Evolutionary conservation across 2,329 filamentous ascomycete genomes (phyloP), one percentile per base, ranked within the genome.

Genomic region (Fusarium dlaminii): DNA sequence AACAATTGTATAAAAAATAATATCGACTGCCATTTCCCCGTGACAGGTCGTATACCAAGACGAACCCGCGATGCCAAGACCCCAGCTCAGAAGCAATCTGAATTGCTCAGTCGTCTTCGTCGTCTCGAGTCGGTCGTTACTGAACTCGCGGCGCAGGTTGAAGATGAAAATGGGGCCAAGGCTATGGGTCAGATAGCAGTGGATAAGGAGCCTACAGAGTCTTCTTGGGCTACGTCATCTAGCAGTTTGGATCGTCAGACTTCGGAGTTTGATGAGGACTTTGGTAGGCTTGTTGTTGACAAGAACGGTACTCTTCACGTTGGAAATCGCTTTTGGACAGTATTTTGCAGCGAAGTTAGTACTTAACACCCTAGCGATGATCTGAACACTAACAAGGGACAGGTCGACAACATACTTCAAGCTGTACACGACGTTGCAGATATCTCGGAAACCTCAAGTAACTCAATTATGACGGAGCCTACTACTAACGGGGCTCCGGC

Each of bases 111-210:
- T 32, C 77, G 79, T 17, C 74, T 81, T 12, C 68, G 76, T 14
- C 75, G 80, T 4, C 75, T 81, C 1, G 80, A 81, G 56, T 72
- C 76, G 8, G 77, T 81, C 18, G 80, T 81, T 13, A 80, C 78
- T 3, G 79, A 81, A 59, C 70, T 81, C 18, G 67, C 78, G 6
- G 78, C 76, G 1, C 79, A 81, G 51, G 74, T 81, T 5, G 79
- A 81, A 39, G 79, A 81, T 34, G 77, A 70, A 40, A 59, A 70
- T 59, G 67, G 67, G 59, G 46, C 67, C 24, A 48, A 27, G 59
- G 39, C 24, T 29, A 65, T 66, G 20, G 49, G 66, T 30, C 72
- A 57, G 32, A 54, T 66, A 10, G 56, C 65, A n/a, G 66, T 56
- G 36, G 75, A 63, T 60, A 63, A 60, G 14, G 56, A 70, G 34